These are phyloP conservation scores for Meira nashicola DNA, from an alignment of 1,284 basidiomycete genomes.

Conservation along the genomic window DNA sequence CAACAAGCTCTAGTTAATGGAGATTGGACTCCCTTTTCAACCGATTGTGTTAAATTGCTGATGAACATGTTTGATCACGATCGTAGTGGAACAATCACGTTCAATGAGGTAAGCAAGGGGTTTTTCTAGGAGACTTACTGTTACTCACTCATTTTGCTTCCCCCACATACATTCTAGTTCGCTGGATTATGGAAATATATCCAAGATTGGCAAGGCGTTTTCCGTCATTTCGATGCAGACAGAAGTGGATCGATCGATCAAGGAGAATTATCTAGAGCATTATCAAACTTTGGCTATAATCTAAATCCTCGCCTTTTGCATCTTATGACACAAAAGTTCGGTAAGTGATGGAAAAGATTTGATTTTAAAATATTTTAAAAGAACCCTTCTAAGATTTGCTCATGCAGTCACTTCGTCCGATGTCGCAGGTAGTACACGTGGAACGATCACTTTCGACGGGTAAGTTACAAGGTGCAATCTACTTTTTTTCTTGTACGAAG, in stretches of 20 bases:
- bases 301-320: constrained; percentile 35
- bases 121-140: not conserved
- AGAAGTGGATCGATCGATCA: constrained; percentile 36
- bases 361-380: no score
- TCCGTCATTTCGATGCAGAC: constrained; percentile 39
- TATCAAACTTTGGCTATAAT: constrained; percentile 39
- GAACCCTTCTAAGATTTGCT: not conserved
- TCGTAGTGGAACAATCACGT: constrained; percentile 39
- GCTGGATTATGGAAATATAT: constrained; percentile 43
- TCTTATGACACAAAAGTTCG: constrained; percentile 37
- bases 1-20: constrained; percentile 44
- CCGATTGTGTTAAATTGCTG: constrained; percentile 41
- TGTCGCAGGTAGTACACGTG: not conserved
- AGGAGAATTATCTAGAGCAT: constrained; percentile 28
- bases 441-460: constrained; percentile 7
- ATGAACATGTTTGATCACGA: constrained; percentile 45
- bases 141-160: constrained; percentile 2
- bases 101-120: constrained; percentile 31
- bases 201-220: constrained; percentile 44
- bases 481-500: no score
- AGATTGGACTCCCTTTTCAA: constrained; percentile 41
- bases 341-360: constrained; percentile 26
- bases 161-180: constrained; percentile 14
- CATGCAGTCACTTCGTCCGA: not conserved
- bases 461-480: constrained; percentile 1